Evolutionary conservation across 1,284 basidiomycete genomes (phyloP).

Genomic region (Cryptococcus hybrid): DNA sequence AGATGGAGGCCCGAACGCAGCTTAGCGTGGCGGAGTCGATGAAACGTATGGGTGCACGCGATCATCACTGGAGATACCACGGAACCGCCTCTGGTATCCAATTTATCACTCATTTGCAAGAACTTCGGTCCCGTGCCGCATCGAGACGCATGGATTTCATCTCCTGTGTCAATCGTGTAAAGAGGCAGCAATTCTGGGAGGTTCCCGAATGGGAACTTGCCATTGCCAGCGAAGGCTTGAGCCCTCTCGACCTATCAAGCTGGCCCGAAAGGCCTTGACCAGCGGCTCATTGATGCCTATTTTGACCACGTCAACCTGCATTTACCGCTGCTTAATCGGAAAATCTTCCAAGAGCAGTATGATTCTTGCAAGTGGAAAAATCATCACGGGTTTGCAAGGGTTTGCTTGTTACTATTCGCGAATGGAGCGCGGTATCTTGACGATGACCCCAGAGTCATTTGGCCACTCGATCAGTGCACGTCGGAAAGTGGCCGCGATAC

Average conservation of each 20-base stretch:
- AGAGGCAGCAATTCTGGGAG: constrained; percentile 45
- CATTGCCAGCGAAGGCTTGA: constrained; percentile 39
- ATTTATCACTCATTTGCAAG: constrained; percentile 64
- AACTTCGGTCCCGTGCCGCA: constrained; percentile 54
- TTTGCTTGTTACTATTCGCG: constrained; percentile 72
- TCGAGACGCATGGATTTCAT: constrained; percentile 35
- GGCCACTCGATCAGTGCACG: constrained; percentile 41
- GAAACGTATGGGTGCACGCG: constrained; percentile 34
- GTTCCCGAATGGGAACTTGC: constrained; percentile 49
- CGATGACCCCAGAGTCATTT: constrained; percentile 59
- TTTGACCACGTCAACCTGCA: constrained; percentile 64
- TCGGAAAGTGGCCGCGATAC: constrained; percentile 41
- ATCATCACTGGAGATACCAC: constrained; percentile 59
- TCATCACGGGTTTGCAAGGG: constrained; percentile 65
- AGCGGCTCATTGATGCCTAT: constrained; percentile 64
- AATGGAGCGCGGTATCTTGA: constrained; percentile 66
- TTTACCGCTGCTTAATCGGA: constrained; percentile 70
- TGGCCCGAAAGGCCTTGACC: constrained; percentile 59
- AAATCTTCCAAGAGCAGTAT: constrained; percentile 66
- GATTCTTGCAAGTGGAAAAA: constrained; percentile 59
- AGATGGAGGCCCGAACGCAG: constrained; percentile 13
- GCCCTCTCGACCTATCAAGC: constrained; percentile 35
- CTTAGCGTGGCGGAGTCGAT: constrained; percentile 28
- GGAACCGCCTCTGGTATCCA: constrained; percentile 69
- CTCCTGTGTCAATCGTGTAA: constrained; percentile 30